These are phyloP conservation scores for Xylaria digitata DNA, from an alignment of 2,329 filamentous ascomycete genomes.

Conservation along the genomic window DNA sequence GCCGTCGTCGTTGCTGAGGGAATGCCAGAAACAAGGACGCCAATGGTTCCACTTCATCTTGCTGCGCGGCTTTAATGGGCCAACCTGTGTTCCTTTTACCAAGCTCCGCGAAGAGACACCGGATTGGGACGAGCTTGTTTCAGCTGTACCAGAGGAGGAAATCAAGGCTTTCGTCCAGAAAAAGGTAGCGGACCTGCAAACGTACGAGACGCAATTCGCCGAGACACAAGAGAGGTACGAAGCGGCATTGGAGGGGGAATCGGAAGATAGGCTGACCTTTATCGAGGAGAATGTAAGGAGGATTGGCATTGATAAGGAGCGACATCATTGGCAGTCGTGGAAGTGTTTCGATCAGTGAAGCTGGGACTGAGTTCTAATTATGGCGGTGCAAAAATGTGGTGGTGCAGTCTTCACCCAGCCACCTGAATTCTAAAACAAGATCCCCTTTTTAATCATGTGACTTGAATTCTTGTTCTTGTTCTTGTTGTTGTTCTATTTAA, in stretches of 20 bases:
- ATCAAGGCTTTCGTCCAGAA: slow-evolving; percentile 22
- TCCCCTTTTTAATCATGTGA: too few relatives aligned
- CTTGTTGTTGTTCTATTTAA: too few relatives aligned
- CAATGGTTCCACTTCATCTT: slow-evolving; percentile 33
- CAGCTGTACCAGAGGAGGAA: slow-evolving; percentile 18
- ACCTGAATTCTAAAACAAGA: too few relatives aligned
- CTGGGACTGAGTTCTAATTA: not conserved
- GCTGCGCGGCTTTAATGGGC: slow-evolving; percentile 24
- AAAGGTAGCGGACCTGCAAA: slow-evolving; percentile 17
- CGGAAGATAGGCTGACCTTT: slow-evolving; percentile 15
- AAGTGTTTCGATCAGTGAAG: slow-evolving; percentile 7
- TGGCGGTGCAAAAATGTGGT: too few relatives aligned
- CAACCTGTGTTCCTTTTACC: slow-evolving; percentile 24
- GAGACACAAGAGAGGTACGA: slow-evolving; percentile 24
- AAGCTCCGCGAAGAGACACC: slow-evolving; percentile 28
- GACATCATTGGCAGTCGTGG: slow-evolving; percentile 25
- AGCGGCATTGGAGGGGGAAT: not conserved
- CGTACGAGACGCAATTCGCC: slow-evolving; percentile 17
- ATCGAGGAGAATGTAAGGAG: slow-evolving; percentile 16
- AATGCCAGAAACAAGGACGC: slow-evolving; percentile 14
- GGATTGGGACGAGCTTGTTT: slow-evolving; percentile 31
- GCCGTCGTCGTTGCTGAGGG: slow-evolving; percentile 20
- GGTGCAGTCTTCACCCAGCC: too few relatives aligned
- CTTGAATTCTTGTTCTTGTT: too few relatives aligned
- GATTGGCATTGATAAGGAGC: slow-evolving; percentile 18